Conservation (phyloP, 805 yeast species). For the Wickerhamomyces tratensis region DNA sequence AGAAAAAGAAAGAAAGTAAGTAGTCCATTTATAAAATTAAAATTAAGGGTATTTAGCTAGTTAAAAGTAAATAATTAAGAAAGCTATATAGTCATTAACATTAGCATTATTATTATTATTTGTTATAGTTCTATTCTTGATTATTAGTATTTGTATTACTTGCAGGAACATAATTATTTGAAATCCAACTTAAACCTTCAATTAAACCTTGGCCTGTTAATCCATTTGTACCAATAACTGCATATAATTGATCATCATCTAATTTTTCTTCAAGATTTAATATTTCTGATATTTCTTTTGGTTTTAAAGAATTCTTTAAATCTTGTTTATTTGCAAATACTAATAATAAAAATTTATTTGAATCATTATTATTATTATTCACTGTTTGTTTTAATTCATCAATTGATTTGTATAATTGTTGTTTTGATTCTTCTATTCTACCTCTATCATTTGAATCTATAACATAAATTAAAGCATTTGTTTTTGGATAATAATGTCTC, state of each 20-base stretch:
- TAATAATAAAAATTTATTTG: constrained; percentile 67
- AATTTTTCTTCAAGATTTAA: constrained; percentile 50
- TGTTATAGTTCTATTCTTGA: too few relatives aligned
- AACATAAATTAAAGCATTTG: constrained; percentile 85
- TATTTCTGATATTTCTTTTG: constrained; percentile 73
- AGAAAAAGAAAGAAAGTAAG: too few relatives aligned
- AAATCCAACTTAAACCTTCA: constrained; percentile 83
- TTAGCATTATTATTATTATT: too few relatives aligned
- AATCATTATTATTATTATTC: constrained; percentile 12
- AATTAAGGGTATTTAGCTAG: too few relatives aligned
- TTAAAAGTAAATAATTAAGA: too few relatives aligned
- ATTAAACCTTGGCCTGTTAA: constrained; percentile 83
- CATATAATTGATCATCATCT: constrained; percentile 70
- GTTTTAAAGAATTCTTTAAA: constrained; percentile 81
- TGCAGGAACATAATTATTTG: constrained; percentile 38
- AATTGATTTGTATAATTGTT: constrained; percentile 68
- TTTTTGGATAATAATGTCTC: constrained; percentile 93
- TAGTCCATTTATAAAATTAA: too few relatives aligned
- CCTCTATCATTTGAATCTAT: constrained; percentile 72
- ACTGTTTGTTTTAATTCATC: constrained; percentile 52
- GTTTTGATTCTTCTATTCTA: constrained; percentile 69
- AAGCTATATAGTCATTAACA: too few relatives aligned
- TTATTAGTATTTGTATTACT: too few relatives aligned
- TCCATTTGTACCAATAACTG: constrained; percentile 87
- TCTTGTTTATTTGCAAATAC: constrained; percentile 94